Evolutionary conservation across 2,329 filamentous ascomycete species (phyloP).

Genomic region (Clarireedia paspali): DNA sequence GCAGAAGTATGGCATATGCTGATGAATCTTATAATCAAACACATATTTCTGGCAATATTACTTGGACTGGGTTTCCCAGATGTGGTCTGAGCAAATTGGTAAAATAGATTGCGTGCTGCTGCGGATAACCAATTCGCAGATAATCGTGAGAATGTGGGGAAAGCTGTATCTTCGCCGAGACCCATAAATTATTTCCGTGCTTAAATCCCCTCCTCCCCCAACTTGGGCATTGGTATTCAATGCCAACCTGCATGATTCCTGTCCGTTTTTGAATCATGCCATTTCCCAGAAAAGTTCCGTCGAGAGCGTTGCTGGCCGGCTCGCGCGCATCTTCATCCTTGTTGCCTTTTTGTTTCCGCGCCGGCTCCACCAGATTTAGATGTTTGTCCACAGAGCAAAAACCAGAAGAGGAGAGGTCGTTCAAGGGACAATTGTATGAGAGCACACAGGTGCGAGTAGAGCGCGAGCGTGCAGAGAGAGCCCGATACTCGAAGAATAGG

Average conservation of each 20-base stretch:
- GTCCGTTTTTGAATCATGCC: constrained; percentile 16
- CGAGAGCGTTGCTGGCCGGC: constrained; percentile 19
- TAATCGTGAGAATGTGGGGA: constrained; percentile 1
- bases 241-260: not conserved
- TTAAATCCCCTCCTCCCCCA: not conserved
- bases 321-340: constrained; percentile 11
- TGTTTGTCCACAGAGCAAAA: constrained; percentile 23
- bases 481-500: constrained; percentile 39
- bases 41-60: not conserved
- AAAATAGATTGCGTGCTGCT: not conserved
- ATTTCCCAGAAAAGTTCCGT: constrained; percentile 18
- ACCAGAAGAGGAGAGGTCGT: constrained; percentile 29
- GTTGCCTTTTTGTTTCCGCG: constrained; percentile 16
- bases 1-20: not conserved
- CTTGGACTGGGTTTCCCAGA: too few species aligned
- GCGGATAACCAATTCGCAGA: not conserved
- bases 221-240: not conserved
- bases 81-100: not conserved
- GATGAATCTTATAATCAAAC: not conserved
- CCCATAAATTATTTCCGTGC: not conserved
- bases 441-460: constrained; percentile 47
- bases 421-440: constrained; percentile 53
- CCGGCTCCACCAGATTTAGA: constrained; percentile 10
- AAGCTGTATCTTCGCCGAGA: not conserved
- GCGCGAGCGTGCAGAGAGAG: constrained; percentile 46